Evolutionary conservation across 2,329 filamentous ascomycete species (phyloP), one percentile per base, ranked within the genome.

Genomic region (Neopestalotiopsis sp.): DNA sequence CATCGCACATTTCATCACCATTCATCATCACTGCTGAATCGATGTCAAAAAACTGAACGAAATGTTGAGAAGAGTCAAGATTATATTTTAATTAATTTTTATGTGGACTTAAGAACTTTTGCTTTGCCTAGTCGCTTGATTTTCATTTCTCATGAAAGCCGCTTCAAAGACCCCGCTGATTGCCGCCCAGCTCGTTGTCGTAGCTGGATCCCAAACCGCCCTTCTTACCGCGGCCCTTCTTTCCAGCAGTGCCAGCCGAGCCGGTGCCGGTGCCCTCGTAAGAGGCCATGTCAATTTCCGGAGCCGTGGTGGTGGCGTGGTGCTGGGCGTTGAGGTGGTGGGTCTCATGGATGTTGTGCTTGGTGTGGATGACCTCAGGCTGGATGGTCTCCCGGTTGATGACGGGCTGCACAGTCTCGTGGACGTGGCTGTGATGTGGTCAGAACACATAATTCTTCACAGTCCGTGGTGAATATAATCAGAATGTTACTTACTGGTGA

Each of bases 361-460:
- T 66, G 5, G 63, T 66, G 49, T 66, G 63, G 30, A 66, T 30
- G 3, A 66, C 49, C 12, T 66, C n/a, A 3, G 20, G 42, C 32
- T 66, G 45, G 49, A 66, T 56, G 14, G 49, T 66, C 40, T 66
- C 63, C 32, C 49, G 52, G 24, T 66, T 34, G n/a, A 66, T 57
- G 1, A 66, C 63, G 13, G 63, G 63, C 34, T 66, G 63, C 1
- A 66, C 40, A 32, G 63, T 66, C 49, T 66, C 63, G 45, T 66
- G 63, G 28, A 66, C n/a, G 17, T 66, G 63, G 7, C 63, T 65
- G n/a, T 45, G 1, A 13, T 49, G 3, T 12, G 34, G 4, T 20
- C 12, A 3, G 14, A n/a, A n/a, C n/a, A n/a, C n/a, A n/a, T n/a
- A n/a, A n/a, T n/a, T n/a, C n/a, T n/a, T n/a, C n/a, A n/a, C n/a